Evolutionary conservation across 441 rosid species (phyloP).

Genomic region (Corymbia calophylla): DNA sequence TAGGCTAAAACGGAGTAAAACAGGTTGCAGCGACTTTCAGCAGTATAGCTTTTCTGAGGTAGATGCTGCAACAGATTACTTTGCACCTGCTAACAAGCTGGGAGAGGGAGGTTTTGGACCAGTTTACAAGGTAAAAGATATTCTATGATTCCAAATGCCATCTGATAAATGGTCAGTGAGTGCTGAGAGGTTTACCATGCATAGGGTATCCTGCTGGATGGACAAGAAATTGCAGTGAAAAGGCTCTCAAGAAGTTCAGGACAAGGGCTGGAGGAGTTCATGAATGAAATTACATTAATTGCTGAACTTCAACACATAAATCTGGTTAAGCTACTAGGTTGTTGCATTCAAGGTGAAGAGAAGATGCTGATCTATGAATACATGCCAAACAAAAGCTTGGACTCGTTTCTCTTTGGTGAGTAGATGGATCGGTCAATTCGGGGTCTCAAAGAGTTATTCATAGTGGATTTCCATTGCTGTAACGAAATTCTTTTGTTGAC

Average conservation of each 20-base stretch:
- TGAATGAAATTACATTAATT: conserved; percentile 11
- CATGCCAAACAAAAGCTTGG: conserved; percentile 11
- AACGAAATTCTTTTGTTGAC: not conserved
- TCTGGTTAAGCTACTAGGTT: conserved; percentile 11
- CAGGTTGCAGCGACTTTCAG: not conserved
- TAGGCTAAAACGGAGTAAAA: not conserved
- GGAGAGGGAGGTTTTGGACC: conserved; percentile 16
- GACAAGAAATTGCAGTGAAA: conserved; percentile 15
- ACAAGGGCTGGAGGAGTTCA: conserved; percentile 14
- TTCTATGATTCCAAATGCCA: not conserved
- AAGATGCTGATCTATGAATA: conserved; percentile 9
- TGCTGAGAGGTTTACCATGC: not conserved
- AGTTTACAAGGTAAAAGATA: conserved; percentile 8
- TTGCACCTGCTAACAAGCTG: conserved; percentile 8
- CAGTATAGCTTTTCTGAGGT: not conserved
- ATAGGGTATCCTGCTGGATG: conserved; percentile 6
- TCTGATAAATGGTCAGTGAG: not conserved
- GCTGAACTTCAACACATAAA: conserved; percentile 18
- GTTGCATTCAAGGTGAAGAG: conserved; percentile 15
- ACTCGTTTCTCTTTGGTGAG: conserved; percentile 8
- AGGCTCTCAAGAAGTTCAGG: conserved; percentile 15
- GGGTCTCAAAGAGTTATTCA: not conserved
- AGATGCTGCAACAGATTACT: conserved; percentile 6
- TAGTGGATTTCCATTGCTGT: not conserved
- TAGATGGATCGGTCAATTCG: not conserved